These are phyloP conservation scores for Exophiala sideris DNA, from an alignment of 2,329 filamentous ascomycete genomes.

Conservation along the genomic window DNA sequence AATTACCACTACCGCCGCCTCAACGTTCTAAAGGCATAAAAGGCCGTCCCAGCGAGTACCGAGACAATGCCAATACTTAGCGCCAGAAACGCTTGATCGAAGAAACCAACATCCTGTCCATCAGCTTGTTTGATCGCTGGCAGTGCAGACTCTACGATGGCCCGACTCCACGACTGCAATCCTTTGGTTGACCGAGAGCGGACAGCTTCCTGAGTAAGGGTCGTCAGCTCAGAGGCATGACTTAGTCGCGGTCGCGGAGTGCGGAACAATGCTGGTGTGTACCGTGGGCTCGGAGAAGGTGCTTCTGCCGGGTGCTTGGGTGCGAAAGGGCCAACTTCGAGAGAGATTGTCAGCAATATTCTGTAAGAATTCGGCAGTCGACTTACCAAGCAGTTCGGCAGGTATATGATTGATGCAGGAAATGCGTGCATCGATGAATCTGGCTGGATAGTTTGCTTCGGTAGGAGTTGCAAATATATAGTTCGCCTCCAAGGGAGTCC, in stretches of 20 bases:
- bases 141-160: constrained; percentile 29
- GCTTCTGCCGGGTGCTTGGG: constrained; percentile 4
- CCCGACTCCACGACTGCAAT: constrained; percentile 2
- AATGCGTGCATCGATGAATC: constrained; percentile 52
- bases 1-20: background rate
- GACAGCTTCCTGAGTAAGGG: background rate
- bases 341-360: too few relatives aligned
- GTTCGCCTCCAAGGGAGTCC: constrained; percentile 41
- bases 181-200: background rate
- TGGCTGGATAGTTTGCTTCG: constrained; percentile 57
- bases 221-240: constrained; percentile 1
- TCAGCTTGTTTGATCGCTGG: constrained; percentile 36
- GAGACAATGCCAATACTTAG: background rate
- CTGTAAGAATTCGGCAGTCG: background rate
- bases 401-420: constrained; percentile 60
- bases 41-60: background rate
- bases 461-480: constrained; percentile 53
- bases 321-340: constrained; percentile 12
- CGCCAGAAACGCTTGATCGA: constrained; percentile 46
- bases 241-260: constrained; percentile 4
- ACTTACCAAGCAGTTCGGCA: constrained; percentile 47
- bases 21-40: background rate
- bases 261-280: constrained; percentile 4
- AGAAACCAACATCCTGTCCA: constrained; percentile 44
- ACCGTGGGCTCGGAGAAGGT: constrained; percentile 26